Percentiles rank a stretch among this genome's conserved stretches.
phyloP scores from a whole-genome alignment of 768 basidiomycete species.

The Mycena crocata region DNA sequence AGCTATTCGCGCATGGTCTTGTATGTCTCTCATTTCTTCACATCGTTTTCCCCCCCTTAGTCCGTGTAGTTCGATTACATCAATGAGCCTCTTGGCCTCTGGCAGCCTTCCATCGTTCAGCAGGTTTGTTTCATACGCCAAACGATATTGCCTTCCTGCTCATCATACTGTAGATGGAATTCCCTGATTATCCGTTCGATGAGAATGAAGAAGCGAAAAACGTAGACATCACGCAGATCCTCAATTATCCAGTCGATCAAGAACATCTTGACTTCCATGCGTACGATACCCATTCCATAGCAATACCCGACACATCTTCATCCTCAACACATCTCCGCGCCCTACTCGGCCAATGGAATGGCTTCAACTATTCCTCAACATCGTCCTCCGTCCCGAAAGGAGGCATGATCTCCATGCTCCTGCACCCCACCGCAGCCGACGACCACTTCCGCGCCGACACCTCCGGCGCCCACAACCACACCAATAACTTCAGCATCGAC shows the following conservation, averaged over 20 bases:
- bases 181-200: constrained; percentile 33
- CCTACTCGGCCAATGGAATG: constrained; percentile 38
- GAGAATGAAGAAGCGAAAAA: constrained; percentile 32
- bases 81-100: constrained; percentile 22
- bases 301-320: background rate
- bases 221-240: constrained; percentile 25
- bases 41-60: background rate
- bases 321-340: constrained; percentile 1
- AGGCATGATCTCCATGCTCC: constrained; percentile 12
- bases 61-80: constrained; percentile 26
- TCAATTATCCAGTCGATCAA: constrained; percentile 36
- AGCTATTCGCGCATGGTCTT: constrained; percentile 39
- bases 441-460: constrained; percentile 24
- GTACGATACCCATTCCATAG: background rate
- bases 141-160: background rate
- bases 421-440: background rate
- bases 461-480: constrained; percentile 9
- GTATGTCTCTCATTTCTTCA: constrained; percentile 24
- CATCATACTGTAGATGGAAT: constrained; percentile 12
- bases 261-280: constrained; percentile 31
- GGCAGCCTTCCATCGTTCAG: constrained; percentile 12
- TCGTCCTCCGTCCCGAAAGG: background rate
- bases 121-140: background rate
- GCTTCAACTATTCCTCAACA: constrained; percentile 23
- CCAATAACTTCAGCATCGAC: constrained; percentile 26